Evolutionary conservation across 257 asterid species (phyloP), one percentile per base, ranked within the genome.

Genomic region (Solanum chaucha): DNA sequence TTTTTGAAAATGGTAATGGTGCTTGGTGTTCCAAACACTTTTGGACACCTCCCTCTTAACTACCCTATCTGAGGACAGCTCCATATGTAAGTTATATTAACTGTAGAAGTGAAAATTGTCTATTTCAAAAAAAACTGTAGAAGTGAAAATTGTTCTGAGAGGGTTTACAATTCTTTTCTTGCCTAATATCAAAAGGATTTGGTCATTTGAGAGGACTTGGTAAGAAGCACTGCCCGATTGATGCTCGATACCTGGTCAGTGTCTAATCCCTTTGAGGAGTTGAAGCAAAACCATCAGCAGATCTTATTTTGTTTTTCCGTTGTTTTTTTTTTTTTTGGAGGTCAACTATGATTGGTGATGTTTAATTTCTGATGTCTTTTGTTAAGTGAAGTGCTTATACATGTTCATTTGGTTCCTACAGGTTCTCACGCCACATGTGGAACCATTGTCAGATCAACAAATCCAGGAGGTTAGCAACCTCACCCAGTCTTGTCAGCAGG

Each of bases 401-500:
- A 11, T 83, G 68, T 65, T 84, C 84, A 61, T 55, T 82, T 32
- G 20, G 48, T 87, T 75, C 71, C 15, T 85, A 86, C 94, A 96
- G 99, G 90, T 96, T 88, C 92, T 96, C 70, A 85, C 80, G n/a
- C 98, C 97, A 48, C 94, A 93, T 89, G 85, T 97, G 35, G 93
- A 91, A 86, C 94, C 95, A 4, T 86, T 97, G 89, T 73, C 94
- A 4, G 95, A 93, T n/a, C 92, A 93, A 72, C 99, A 95, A 85
- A 65, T 82, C 13, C 28, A 59, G 80, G 93, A 92, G 3, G 88
- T 96, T 71, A 5, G 85, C 22, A 92, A 88, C 46, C 98, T 97
- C 20, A 86, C 86, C 70, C 98, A 92, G 82, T 92, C 96, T 28
- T 95, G 99, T 89, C 97, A 94, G 90, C 99, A 97, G 91, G 93